These are phyloP conservation scores for Xylaria sp. DNA, from an alignment of 2,329 filamentous ascomycete genomes.

Conservation along the genomic window DNA sequence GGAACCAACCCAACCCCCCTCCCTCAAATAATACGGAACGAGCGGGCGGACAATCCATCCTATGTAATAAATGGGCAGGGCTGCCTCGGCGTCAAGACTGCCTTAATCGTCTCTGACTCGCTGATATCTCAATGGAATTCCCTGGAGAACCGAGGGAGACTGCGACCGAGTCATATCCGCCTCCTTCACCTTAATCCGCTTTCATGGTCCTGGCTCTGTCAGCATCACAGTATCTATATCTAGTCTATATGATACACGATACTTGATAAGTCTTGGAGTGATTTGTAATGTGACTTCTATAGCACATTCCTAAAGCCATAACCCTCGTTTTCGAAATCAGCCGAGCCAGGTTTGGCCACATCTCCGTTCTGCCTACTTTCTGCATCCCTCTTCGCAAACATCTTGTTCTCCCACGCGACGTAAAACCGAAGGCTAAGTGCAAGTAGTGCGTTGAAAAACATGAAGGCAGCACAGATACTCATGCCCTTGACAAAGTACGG, in stretches of 20 bases:
- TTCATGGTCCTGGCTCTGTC: background rate
- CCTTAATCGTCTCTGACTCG: background rate
- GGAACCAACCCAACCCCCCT: background rate
- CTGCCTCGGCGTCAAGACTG: background rate
- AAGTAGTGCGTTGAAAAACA: slow-evolving; percentile 49
- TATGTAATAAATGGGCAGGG: background rate
- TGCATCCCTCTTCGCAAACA: slow-evolving; percentile 41
- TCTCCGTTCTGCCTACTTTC: slow-evolving; percentile 19
- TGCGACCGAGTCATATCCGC: slow-evolving; percentile 3
- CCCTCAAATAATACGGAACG: too few relatives aligned
- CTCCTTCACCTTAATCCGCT: background rate
- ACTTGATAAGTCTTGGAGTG: background rate
- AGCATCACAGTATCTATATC: too few relatives aligned
- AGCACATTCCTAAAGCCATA: slow-evolving; percentile 31
- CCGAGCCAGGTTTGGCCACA: slow-evolving; percentile 2
- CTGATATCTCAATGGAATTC: background rate
- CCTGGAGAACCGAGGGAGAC: background rate
- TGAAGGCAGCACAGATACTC: slow-evolving; percentile 39
- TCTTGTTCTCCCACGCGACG: slow-evolving; percentile 43
- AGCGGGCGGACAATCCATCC: background rate
- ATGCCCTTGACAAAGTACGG: slow-evolving; percentile 48
- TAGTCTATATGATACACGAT: background rate
- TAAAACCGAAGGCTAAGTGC: slow-evolving; percentile 42
- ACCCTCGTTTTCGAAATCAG: slow-evolving; percentile 28
- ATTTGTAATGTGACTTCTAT: slow-evolving; percentile 14